These are phyloP conservation scores for Pleomassaria siparia DNA, from an alignment of 2,329 filamentous ascomycete species.

Conservation along the genomic window DNA sequence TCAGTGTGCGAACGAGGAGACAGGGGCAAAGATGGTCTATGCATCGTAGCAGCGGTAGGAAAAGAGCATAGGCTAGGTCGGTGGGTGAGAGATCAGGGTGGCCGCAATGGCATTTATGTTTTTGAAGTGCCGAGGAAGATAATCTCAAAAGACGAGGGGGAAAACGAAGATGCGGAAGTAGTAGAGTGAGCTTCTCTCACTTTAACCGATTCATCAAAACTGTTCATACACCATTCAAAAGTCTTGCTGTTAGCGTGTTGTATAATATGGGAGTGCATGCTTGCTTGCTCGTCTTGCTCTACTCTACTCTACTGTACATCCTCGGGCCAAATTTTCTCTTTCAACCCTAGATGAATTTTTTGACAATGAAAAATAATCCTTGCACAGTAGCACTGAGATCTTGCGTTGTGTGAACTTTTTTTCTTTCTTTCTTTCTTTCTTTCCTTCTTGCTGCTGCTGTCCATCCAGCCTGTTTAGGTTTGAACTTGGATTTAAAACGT, in stretches of 20 bases:
- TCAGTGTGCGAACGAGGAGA: conserved; percentile 83
- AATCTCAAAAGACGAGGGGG: conserved; percentile 1
- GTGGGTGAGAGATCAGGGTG: conserved; percentile 67
- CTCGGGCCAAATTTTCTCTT: neutral
- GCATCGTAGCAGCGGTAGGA: conserved; percentile 81
- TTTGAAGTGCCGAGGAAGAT: conserved; percentile 70
- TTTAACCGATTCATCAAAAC: neutral
- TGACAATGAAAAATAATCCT: no score
- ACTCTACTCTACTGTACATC: neutral
- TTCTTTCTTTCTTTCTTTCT: no score
- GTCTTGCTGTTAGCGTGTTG: neutral
- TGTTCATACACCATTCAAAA: conserved; percentile 2
- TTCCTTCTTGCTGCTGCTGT: no score
- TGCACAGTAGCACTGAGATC: no score
- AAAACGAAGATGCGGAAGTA: neutral
- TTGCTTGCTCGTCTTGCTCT: neutral
- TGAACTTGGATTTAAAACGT: no score
- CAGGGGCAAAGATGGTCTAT: conserved; percentile 70
- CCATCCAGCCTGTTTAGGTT: no score
- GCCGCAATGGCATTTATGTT: conserved; percentile 81
- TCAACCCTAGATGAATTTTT: neutral
- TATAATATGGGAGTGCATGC: neutral
- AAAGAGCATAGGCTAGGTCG: conserved; percentile 83
- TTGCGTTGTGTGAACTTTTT: no score
- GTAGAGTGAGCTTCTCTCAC: neutral